phyloP scores from a whole-genome alignment of 495 filamentous ascomycete genomes.

The Talaromyces stipitatus region DNA sequence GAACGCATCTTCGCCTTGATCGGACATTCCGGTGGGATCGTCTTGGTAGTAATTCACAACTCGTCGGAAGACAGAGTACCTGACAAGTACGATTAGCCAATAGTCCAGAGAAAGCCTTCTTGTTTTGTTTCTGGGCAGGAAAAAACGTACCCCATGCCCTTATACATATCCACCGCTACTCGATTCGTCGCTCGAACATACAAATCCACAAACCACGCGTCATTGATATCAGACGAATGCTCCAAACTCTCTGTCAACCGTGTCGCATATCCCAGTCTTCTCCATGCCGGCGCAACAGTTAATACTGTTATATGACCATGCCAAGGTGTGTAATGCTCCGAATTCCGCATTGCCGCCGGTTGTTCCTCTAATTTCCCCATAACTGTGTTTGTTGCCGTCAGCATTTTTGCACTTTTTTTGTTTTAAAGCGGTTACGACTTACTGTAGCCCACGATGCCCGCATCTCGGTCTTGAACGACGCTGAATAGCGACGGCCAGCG shows the following conservation, averaged over 20 bases:
- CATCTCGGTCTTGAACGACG: slow-evolving; percentile 70
- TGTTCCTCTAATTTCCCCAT: slow-evolving; percentile 95
- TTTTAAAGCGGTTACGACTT: slow-evolving; percentile 19
- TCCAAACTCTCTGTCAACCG: slow-evolving; percentile 73
- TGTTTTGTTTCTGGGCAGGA: too few relatives aligned
- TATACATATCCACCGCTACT: slow-evolving; percentile 81
- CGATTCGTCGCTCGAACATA: slow-evolving; percentile 86
- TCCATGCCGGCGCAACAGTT: slow-evolving; percentile 80
- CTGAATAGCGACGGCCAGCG: slow-evolving; percentile 93
- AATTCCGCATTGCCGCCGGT: slow-evolving; percentile 58
- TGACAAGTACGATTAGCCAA: slow-evolving; percentile 10
- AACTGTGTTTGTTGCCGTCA: slow-evolving; percentile 43
- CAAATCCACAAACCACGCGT: slow-evolving; percentile 93
- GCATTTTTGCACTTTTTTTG: neutral
- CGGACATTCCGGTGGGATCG: slow-evolving; percentile 51
- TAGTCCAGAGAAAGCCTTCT: too few relatives aligned
- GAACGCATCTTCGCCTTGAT: slow-evolving; percentile 73
- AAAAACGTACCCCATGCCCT: slow-evolving; percentile 67
- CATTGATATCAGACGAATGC: slow-evolving; percentile 63
- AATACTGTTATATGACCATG: slow-evolving; percentile 97
- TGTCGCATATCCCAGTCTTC: slow-evolving; percentile 78
- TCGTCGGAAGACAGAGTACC: slow-evolving; percentile 72
- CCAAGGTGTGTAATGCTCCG: slow-evolving; percentile 87
- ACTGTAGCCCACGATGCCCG: slow-evolving; percentile 92
- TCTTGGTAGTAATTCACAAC: slow-evolving; percentile 91